Percentiles rank a stretch among this genome's conserved stretches.
Conservation (phyloP, 257 asterid species). For the Solanum ossicruentum region DNA sequence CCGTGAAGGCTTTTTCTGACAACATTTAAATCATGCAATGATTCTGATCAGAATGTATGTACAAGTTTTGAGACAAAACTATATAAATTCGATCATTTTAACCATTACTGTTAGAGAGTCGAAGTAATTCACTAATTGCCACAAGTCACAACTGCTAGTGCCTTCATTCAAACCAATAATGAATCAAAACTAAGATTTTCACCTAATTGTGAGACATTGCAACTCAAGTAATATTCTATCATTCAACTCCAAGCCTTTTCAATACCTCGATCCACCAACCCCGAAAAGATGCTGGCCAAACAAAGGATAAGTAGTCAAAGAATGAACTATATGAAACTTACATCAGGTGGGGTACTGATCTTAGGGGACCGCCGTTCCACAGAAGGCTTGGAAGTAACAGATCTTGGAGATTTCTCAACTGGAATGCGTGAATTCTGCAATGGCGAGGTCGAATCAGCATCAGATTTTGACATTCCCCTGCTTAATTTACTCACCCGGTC, state of each 20-base stretch:
- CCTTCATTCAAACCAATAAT: not conserved
- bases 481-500: constrained; percentile 29
- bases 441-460: constrained; percentile 62
- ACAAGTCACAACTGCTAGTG: not conserved
- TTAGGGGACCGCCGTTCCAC: constrained; percentile 53
- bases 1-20: constrained; percentile 64
- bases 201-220: not conserved
- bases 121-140: not conserved
- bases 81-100: not conserved
- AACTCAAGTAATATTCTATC: not conserved
- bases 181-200: not conserved
- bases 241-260: not conserved
- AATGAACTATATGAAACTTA: constrained; percentile 16
- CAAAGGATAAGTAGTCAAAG: not conserved
- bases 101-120: not conserved
- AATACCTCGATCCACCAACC: not conserved
- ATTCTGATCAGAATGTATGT: not conserved
- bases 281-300: not conserved
- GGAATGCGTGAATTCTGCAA: constrained; percentile 52
- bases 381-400: constrained; percentile 60
- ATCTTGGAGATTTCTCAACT: constrained; percentile 51
- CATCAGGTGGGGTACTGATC: constrained; percentile 69
- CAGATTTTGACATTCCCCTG: constrained; percentile 58
- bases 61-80: not conserved
- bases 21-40: not conserved